A percentile compares a stretch with the other conserved stretches of the same genome.
Evolutionary conservation across 1,284 basidiomycete species (phyloP).

Genomic region (Sutorius eximius): DNA sequence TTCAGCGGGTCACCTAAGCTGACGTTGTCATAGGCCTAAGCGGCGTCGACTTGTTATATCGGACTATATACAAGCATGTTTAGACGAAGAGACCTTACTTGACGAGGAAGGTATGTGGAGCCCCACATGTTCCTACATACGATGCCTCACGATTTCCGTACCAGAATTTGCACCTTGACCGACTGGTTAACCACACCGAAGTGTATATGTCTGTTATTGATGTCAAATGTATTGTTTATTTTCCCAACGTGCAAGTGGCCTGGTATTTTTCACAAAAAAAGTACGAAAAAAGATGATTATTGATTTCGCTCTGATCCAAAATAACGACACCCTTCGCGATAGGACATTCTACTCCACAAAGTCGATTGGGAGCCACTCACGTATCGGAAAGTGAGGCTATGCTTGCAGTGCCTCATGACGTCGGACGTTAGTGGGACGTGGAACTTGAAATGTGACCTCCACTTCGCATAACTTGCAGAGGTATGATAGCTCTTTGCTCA

Average conservation of each 20-base stretch:
- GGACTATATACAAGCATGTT: conserved; percentile 73
- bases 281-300: too few relatives aligned
- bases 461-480: background rate
- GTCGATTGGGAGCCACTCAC: too few relatives aligned
- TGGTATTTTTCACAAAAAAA: too few relatives aligned
- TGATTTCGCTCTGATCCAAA: too few relatives aligned
- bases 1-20: background rate
- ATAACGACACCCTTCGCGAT: too few relatives aligned
- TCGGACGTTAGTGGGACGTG: background rate
- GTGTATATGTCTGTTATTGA: background rate
- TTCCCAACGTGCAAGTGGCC: too few relatives aligned
- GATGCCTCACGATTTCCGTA: conserved; percentile 5
- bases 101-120: conserved; percentile 64
- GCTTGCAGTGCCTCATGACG: too few relatives aligned
- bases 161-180: conserved; percentile 26
- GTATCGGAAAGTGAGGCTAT: too few relatives aligned
- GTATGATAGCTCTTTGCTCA: background rate
- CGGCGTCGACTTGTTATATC: conserved; percentile 74
- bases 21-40: conserved; percentile 55
- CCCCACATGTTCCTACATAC: background rate
- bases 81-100: conserved; percentile 78
- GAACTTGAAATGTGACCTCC: background rate
- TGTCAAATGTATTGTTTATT: background rate
- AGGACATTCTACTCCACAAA: too few relatives aligned
- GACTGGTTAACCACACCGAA: background rate